Conservation (phyloP, 2,329 filamentous ascomycete species). For the Claviceps arundinis region DNA sequence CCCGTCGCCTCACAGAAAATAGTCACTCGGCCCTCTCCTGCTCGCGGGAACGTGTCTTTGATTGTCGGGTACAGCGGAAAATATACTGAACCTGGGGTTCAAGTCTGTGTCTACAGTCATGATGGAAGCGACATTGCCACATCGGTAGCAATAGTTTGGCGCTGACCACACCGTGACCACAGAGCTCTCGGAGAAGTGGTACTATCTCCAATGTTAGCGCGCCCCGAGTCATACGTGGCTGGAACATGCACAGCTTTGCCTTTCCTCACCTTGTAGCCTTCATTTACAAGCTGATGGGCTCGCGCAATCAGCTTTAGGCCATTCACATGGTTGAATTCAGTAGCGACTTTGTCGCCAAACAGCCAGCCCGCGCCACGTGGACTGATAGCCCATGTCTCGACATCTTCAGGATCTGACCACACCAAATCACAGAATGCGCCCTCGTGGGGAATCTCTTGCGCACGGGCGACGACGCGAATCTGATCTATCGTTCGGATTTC, state of each 20-base stretch:
- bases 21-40: constrained; percentile 53
- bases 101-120: constrained; percentile 82
- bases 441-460: constrained; percentile 95
- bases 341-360: constrained; percentile 94
- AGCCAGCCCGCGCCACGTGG: constrained; percentile 95
- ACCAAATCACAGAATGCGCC: constrained; percentile 97
- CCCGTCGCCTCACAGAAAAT: constrained; percentile 44
- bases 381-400: constrained; percentile 91
- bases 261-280: constrained; percentile 73
- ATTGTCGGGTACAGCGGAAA: constrained; percentile 78
- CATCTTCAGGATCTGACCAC: constrained; percentile 95
- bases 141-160: constrained; percentile 89
- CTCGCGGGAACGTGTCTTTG: constrained; percentile 66
- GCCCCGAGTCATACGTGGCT: background rate
- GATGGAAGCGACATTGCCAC: constrained; percentile 92
- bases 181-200: constrained; percentile 88
- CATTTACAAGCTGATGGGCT: constrained; percentile 96
- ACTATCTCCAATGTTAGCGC: constrained; percentile 32
- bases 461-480: constrained; percentile 95
- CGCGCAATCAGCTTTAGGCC: constrained; percentile 89
- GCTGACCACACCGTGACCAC: constrained; percentile 98
- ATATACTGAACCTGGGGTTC: constrained; percentile 84
- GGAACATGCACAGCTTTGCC: background rate
- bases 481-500: constrained; percentile 97
- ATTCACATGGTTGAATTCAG: constrained; percentile 95